Evolutionary conservation across 345 rosid genomes (phyloP), one percentile per base, ranked within the genome.

Genomic region (Tarenaya hassleriana): DNA sequence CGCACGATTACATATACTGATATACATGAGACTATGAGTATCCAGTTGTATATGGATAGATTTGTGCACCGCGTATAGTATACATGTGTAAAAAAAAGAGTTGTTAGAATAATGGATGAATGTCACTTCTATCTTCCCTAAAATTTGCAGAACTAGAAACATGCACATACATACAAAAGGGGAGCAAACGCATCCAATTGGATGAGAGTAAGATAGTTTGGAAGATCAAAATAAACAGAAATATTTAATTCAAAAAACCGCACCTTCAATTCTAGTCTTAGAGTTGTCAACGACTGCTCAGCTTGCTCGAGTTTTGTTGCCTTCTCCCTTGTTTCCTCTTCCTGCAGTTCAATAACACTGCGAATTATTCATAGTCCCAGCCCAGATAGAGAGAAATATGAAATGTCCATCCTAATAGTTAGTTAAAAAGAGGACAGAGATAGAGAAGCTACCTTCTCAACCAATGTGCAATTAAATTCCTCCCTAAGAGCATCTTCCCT

Each of bases 401-500:
- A 37, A 37, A 24, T 39, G 16, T 1, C 34, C 17, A 4, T 10
- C n/a, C 15, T 12, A 66, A 52, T 8, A 1, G 46, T 38, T 33
- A n/a, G n/a, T 24, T 24, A 24, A 39, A 46, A 16, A 19, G 43
- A 46, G 17, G 46, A 31, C 21, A 57, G 61, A 40, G 39, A n/a
- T n/a, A 45, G 45, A 39, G 41, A 55, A 19, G 46, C 38, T 19
- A 88, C 97, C 99, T 88, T 94, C 37, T 63, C 78, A n/a, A 75
- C 74, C 68, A 94, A 52, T 20, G 56, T 77, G 44, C 55, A 34
- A 21, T 84, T 57, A 66, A 78, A 88, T 59, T 86, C 97, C 60
- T 73, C 94, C 73, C 94, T 70, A 41, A 94, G 51, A 57, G 72
- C 79, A 78, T 88, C 97, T 75, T 94, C 97, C 66, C 99, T 83